Evolutionary conservation across 2,329 filamentous ascomycete genomes (phyloP).

Genomic region (Ophiostoma populinum): DNA sequence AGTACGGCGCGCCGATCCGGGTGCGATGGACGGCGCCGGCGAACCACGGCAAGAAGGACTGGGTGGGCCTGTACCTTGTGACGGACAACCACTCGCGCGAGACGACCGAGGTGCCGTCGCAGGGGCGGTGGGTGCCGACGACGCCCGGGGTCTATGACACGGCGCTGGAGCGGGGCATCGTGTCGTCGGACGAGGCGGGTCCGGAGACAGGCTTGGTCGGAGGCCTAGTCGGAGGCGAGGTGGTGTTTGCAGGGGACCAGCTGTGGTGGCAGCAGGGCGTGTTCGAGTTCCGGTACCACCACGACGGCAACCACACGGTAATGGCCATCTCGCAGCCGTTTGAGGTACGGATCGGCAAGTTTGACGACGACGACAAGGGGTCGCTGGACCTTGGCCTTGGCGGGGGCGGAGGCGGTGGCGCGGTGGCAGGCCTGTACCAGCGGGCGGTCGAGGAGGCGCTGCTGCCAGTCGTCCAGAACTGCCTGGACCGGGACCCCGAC

Average conservation of each 20-base stretch:
- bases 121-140: slow-evolving; percentile 79
- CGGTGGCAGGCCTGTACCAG: slow-evolving; percentile 40
- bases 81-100: slow-evolving; percentile 83
- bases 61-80: slow-evolving; percentile 93
- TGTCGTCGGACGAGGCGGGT: slow-evolving; percentile 47
- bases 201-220: slow-evolving; percentile 21
- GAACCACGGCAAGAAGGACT: slow-evolving; percentile 80
- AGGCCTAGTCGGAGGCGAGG: slow-evolving; percentile 58
- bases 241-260: slow-evolving; percentile 81
- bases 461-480: slow-evolving; percentile 74
- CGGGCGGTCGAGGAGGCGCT: slow-evolving; percentile 59
- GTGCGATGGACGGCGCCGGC: slow-evolving; percentile 81
- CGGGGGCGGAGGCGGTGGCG: slow-evolving; percentile 1
- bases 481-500: slow-evolving; percentile 79
- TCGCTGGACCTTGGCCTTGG: slow-evolving; percentile 19
- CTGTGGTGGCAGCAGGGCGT: slow-evolving; percentile 94
- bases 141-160: slow-evolving; percentile 62
- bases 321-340: slow-evolving; percentile 91
- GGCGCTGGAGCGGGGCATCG: slow-evolving; percentile 56
- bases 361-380: slow-evolving; percentile 58
- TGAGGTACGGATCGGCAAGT: slow-evolving; percentile 68
- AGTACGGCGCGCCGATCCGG: slow-evolving; percentile 79
- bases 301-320: slow-evolving; percentile 79
- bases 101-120: slow-evolving; percentile 64
- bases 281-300: slow-evolving; percentile 95